Percentiles rank a stretch among this genome's conserved stretches.
Conservation (phyloP, 345 rosid genomes). For the Ceriops zippeliana region DNA sequence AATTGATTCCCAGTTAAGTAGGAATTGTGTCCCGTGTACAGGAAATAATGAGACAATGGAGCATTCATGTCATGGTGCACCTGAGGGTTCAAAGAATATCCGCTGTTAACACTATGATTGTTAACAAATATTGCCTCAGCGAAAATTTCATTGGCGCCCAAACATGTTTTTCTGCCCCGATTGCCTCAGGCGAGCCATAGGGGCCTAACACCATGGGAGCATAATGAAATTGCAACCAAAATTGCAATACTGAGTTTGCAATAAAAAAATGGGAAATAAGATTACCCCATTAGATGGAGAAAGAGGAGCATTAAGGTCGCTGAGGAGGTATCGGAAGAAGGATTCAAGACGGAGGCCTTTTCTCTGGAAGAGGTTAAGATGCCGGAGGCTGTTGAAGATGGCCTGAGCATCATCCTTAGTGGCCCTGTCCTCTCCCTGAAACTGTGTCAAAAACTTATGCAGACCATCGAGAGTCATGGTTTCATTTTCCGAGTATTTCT, state of each 20-base stretch:
- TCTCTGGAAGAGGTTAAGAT: slow-evolving; percentile 47
- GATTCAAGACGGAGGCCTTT: slow-evolving; percentile 46
- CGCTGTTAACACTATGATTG: neutral
- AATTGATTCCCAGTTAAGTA: slow-evolving; percentile 81
- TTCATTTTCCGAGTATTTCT: slow-evolving; percentile 38
- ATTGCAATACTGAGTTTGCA: neutral
- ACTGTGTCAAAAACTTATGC: slow-evolving; percentile 21
- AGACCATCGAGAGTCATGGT: slow-evolving; percentile 39
- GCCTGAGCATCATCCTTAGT: slow-evolving; percentile 43
- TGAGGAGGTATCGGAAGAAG: slow-evolving; percentile 53
- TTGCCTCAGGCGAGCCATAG: too few species aligned
- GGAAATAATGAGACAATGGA: slow-evolving; percentile 69
- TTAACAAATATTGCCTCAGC: too few species aligned
- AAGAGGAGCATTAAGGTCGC: slow-evolving; percentile 40
- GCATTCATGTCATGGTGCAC: slow-evolving; percentile 68
- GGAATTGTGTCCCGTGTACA: slow-evolving; percentile 89
- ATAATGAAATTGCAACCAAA: too few species aligned
- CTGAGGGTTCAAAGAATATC: slow-evolving; percentile 26
- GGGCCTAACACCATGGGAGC: too few species aligned
- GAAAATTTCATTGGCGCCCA: too few species aligned
- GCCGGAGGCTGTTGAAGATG: slow-evolving; percentile 49
- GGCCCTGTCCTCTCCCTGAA: slow-evolving; percentile 30
- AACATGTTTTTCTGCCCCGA: too few species aligned
- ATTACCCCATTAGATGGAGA: slow-evolving; percentile 31
- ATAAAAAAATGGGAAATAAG: neutral